These are phyloP conservation scores for Claviceps quebecensis DNA, from an alignment of 2,329 filamentous ascomycete species.

Conservation along the genomic window DNA sequence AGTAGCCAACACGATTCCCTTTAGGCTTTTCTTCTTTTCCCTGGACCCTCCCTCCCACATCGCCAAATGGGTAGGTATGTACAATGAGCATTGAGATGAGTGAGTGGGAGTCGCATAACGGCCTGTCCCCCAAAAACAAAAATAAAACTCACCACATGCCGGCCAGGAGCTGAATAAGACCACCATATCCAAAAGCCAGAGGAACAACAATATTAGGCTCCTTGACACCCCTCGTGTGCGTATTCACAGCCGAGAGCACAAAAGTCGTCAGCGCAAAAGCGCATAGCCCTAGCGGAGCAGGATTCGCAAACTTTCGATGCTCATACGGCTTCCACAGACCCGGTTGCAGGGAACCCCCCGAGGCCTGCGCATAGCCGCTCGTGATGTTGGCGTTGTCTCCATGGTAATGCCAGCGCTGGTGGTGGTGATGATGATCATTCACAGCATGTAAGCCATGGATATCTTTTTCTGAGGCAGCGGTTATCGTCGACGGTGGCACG, in stretches of 20 bases:
- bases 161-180: conserved; percentile 62
- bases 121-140: too few relatives aligned
- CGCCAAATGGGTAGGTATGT: too few relatives aligned
- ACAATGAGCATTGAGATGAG: too few relatives aligned
- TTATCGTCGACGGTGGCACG: neutral
- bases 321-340: conserved; percentile 49
- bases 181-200: conserved; percentile 60
- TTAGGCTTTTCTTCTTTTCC: too few relatives aligned
- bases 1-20: neutral
- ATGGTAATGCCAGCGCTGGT: conserved; percentile 11
- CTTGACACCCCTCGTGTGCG: conserved; percentile 45
- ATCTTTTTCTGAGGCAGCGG: conserved; percentile 9
- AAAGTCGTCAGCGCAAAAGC: conserved; percentile 78
- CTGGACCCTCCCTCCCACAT: too few relatives aligned
- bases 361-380: conserved; percentile 5
- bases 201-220: conserved; percentile 54
- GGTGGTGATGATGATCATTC: conserved; percentile 2
- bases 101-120: too few relatives aligned
- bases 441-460: conserved; percentile 2
- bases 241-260: conserved; percentile 61
- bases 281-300: conserved; percentile 60
- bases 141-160: conserved; percentile 66
- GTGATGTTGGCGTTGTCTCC: conserved; percentile 14
- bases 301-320: conserved; percentile 65
- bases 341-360: conserved; percentile 58